Evolutionary conservation across 2,329 filamentous ascomycete species (phyloP).

Genomic region (Cytospora leucostoma): DNA sequence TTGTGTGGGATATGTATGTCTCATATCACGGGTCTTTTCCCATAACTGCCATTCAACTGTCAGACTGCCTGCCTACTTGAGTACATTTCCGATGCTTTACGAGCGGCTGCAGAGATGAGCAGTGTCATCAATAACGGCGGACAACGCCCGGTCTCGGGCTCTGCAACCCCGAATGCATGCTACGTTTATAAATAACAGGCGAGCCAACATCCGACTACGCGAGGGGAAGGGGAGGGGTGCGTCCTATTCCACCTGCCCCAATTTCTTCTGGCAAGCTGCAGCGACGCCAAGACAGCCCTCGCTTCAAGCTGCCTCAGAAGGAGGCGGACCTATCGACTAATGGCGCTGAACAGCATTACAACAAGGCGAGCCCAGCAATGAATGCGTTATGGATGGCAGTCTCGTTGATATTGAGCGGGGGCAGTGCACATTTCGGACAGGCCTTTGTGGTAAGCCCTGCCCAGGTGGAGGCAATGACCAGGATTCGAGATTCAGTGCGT

Average conservation of each 20-base stretch:
- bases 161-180: conserved; percentile 11
- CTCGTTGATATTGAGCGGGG: background rate
- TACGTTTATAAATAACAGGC: background rate
- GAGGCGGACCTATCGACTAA: background rate
- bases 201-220: background rate
- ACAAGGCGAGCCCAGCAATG: background rate
- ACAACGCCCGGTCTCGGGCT: background rate
- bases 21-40: background rate
- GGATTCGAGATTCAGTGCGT: background rate
- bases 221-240: background rate
- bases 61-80: conserved; percentile 5
- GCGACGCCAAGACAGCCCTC: background rate
- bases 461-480: too few relatives aligned
- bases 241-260: background rate
- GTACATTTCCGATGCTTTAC: background rate
- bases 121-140: conserved; percentile 11
- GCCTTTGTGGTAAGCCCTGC: too few relatives aligned
- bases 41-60: background rate
- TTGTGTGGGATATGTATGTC: background rate
- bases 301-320: background rate
- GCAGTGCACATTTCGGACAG: background rate
- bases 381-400: background rate
- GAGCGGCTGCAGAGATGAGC: conserved; percentile 1
- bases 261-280: background rate
- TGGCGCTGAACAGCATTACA: background rate